Percentiles rank a stretch among this genome's conserved stretches.
These are phyloP conservation scores for Diaporthe nobilis DNA, from an alignment of 2,329 filamentous ascomycete genomes.

Conservation along the genomic window DNA sequence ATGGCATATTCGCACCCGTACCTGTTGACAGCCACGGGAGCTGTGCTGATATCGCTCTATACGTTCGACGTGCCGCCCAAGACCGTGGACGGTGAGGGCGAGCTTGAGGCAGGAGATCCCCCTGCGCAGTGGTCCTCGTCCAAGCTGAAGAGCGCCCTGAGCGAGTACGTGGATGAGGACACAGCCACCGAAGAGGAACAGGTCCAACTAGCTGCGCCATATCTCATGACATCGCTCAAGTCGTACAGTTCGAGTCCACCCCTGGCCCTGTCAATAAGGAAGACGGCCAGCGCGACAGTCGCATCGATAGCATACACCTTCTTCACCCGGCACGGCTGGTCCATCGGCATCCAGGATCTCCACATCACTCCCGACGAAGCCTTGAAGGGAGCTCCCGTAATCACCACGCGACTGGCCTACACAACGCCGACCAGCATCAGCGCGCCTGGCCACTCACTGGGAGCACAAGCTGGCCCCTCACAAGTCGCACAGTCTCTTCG, in stretches of 20 bases:
- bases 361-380: conserved; percentile 62
- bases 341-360: conserved; percentile 91
- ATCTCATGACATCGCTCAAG: conserved; percentile 81
- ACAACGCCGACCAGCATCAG: conserved; percentile 50
- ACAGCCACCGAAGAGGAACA: not conserved
- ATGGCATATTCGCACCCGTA: conserved; percentile 83
- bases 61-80: conserved; percentile 63
- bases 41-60: conserved; percentile 83
- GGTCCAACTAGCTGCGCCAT: conserved; percentile 56
- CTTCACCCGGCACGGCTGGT: conserved; percentile 85
- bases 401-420: conserved; percentile 58
- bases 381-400: conserved; percentile 47
- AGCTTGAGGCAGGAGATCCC: not conserved
- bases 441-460: not conserved
- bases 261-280: conserved; percentile 86
- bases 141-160: conserved; percentile 23
- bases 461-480: not conserved
- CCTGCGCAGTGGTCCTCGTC: conserved; percentile 11
- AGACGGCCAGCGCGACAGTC: conserved; percentile 73
- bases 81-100: conserved; percentile 33
- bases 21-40: conserved; percentile 81
- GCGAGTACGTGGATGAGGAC: not conserved
- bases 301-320: conserved; percentile 91
- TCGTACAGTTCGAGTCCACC: conserved; percentile 86
- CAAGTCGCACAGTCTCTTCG: conserved; percentile 13